Conservation (phyloP, 2,329 filamentous ascomycete genomes). For the Stagonosporopsis tanaceti region DNA sequence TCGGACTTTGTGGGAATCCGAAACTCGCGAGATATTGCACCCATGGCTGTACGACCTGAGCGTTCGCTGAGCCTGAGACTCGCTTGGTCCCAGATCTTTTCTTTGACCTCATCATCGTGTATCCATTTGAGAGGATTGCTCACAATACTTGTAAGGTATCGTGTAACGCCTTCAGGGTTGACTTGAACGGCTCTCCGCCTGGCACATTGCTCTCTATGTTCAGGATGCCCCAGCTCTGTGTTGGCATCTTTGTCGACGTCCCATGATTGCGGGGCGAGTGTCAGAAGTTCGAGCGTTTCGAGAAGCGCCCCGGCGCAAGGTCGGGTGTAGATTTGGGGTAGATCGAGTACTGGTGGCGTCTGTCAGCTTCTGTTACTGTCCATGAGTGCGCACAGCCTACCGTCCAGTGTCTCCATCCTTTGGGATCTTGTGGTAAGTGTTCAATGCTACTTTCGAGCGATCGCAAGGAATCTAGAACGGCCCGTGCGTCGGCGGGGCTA, state of each 20-base stretch:
- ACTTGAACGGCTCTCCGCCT: slow-evolving; percentile 29
- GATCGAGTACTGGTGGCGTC: slow-evolving; percentile 66
- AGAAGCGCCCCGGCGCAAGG: slow-evolving; percentile 72
- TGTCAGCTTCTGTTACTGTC: slow-evolving; percentile 20
- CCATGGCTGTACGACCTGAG: slow-evolving; percentile 78
- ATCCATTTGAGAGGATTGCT: slow-evolving; percentile 75
- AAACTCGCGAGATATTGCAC: slow-evolving; percentile 68
- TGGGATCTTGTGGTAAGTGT: not conserved
- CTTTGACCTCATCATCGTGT: slow-evolving; percentile 68
- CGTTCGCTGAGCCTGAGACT: slow-evolving; percentile 83
- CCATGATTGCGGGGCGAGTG: slow-evolving; percentile 74
- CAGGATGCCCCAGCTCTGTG: slow-evolving; percentile 21
- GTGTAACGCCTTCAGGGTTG: slow-evolving; percentile 60
- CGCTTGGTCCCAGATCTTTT: slow-evolving; percentile 78
- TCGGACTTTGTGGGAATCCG: slow-evolving; percentile 59
- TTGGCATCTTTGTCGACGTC: slow-evolving; percentile 56
- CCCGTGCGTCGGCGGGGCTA: slow-evolving; percentile 31
- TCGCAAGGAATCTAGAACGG: slow-evolving; percentile 23
- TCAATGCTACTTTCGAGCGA: not conserved
- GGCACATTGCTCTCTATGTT: slow-evolving; percentile 41
- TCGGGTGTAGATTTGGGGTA: slow-evolving; percentile 83
- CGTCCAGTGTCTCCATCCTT: slow-evolving; percentile 40
- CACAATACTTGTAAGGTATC: slow-evolving; percentile 75
- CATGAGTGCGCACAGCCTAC: slow-evolving; percentile 24
- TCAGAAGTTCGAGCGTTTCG: slow-evolving; percentile 70